A percentile compares a stretch with the other conserved stretches of the same genome.
Conservation (phyloP, 176 grass and related monocot genomes). For the Carex kokanica region DNA sequence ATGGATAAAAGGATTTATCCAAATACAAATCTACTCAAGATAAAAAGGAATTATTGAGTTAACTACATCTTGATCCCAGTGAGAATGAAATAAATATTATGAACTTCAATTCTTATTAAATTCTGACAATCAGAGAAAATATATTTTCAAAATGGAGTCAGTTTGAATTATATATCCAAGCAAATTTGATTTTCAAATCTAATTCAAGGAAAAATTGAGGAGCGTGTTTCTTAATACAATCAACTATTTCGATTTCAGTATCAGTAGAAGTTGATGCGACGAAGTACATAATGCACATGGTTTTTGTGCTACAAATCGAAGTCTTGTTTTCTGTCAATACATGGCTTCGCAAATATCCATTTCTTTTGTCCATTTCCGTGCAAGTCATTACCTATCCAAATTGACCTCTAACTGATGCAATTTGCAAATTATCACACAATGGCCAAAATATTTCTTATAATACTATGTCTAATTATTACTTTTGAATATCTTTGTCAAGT, state of each 20-base stretch:
- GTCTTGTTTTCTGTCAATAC: background rate
- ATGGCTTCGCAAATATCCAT: background rate
- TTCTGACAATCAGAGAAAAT: background rate
- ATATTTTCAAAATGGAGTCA: background rate
- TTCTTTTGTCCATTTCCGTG: background rate
- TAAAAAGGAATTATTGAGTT: no score
- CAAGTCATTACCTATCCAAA: background rate
- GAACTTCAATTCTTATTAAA: background rate
- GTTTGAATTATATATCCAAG: background rate
- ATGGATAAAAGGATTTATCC: no score
- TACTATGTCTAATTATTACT: background rate
- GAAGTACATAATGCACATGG: no score
- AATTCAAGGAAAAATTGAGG: background rate
- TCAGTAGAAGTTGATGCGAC: no score
- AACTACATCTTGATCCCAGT: background rate
- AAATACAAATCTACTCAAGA: no score
- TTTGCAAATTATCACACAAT: background rate
- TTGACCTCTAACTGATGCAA: background rate
- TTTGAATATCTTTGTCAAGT: background rate
- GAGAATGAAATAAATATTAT: no score
- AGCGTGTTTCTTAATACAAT: background rate
- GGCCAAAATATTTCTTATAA: background rate
- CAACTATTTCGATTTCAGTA: background rate
- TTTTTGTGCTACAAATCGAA: no score
- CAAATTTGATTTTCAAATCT: background rate